Conservation (phyloP, 1,284 basidiomycete genomes). For the Cutaneotrichosporon mucoides region DNA sequence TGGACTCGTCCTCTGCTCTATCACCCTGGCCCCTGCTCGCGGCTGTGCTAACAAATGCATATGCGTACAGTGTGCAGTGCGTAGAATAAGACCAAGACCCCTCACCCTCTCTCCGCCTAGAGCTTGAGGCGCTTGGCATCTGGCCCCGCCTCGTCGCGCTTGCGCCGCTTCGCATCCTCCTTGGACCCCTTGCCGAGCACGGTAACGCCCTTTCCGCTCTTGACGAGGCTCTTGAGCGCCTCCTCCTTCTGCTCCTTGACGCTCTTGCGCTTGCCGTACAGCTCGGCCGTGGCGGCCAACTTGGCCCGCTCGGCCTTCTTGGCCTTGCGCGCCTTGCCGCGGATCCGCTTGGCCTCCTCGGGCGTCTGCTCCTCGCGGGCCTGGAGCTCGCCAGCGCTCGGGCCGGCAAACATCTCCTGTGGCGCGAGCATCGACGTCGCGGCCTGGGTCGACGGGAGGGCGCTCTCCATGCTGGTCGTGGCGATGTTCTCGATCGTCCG, state of each 20-base stretch:
- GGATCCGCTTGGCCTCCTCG: slow-evolving; percentile 69
- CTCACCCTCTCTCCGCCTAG: slow-evolving; percentile 4
- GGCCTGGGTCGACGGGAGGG: slow-evolving; percentile 76
- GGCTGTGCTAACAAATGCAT: not conserved
- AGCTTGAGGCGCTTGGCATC: slow-evolving; percentile 44
- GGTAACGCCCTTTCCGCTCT: slow-evolving; percentile 73
- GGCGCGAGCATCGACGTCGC: slow-evolving; percentile 82
- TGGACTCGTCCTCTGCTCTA: too few relatives aligned
- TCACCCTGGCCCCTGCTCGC: too few relatives aligned
- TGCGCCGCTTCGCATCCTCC: slow-evolving; percentile 44
- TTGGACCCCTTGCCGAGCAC: slow-evolving; percentile 68
- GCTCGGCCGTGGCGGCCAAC: slow-evolving; percentile 65
- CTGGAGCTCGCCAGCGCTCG: slow-evolving; percentile 57
- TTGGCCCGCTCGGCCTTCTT: slow-evolving; percentile 67
- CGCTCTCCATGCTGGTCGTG: slow-evolving; percentile 81
- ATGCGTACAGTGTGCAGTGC: slow-evolving; percentile 1
- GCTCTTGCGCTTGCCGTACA: slow-evolving; percentile 56
- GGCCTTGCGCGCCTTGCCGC: slow-evolving; percentile 68
- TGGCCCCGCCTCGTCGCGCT: slow-evolving; percentile 26
- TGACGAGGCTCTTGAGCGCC: slow-evolving; percentile 72
- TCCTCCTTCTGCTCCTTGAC: slow-evolving; percentile 76
- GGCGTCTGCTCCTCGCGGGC: slow-evolving; percentile 79
- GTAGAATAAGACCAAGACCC: not conserved
- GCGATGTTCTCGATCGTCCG: slow-evolving; percentile 80
- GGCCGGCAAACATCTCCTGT: slow-evolving; percentile 75